These are phyloP conservation scores for Gleditsia sinensis DNA, from an alignment of 306 rosid genomes.

Conservation along the genomic window DNA sequence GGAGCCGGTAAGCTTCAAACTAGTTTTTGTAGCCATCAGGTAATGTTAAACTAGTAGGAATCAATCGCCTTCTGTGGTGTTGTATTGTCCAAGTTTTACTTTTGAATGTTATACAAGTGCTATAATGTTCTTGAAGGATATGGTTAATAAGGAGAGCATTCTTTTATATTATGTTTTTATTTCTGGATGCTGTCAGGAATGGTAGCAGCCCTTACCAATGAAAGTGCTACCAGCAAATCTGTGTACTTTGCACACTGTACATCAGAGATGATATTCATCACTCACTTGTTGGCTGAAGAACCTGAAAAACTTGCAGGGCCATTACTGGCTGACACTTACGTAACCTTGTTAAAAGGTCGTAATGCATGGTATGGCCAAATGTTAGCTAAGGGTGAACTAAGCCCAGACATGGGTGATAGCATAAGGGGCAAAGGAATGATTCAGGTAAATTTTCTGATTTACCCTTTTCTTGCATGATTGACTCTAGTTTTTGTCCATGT, in stretches of 20 bases:
- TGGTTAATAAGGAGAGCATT: too few relatives aligned
- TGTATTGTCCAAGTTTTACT: too few relatives aligned
- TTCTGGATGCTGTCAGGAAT: constrained; percentile 59
- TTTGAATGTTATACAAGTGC: too few relatives aligned
- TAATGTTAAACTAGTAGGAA: too few relatives aligned
- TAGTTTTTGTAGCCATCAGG: not conserved
- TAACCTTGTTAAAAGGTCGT: constrained; percentile 87
- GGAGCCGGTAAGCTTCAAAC: constrained; percentile 73
- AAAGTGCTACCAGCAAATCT: constrained; percentile 95
- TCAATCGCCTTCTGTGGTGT: too few relatives aligned
- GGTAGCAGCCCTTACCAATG: constrained; percentile 95
- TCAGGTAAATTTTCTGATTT: too few relatives aligned
- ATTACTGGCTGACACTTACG: constrained; percentile 85
- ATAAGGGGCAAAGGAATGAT: constrained; percentile 96
- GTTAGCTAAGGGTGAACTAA: constrained; percentile 90
- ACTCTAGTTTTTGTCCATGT: too few relatives aligned
- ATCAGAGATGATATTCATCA: constrained; percentile 92
- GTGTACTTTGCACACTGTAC: constrained; percentile 94
- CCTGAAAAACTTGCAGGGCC: constrained; percentile 98
- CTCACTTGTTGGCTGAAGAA: constrained; percentile 72
- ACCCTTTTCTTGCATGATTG: too few relatives aligned
- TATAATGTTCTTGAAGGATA: too few relatives aligned
- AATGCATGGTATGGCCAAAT: constrained; percentile 79
- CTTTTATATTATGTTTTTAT: too few relatives aligned
- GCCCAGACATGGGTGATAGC: constrained; percentile 88